Evolutionary conservation across 768 basidiomycete genomes (phyloP), one percentile per base, ranked within the genome.

Genomic region (Lactifluus pinguis): DNA sequence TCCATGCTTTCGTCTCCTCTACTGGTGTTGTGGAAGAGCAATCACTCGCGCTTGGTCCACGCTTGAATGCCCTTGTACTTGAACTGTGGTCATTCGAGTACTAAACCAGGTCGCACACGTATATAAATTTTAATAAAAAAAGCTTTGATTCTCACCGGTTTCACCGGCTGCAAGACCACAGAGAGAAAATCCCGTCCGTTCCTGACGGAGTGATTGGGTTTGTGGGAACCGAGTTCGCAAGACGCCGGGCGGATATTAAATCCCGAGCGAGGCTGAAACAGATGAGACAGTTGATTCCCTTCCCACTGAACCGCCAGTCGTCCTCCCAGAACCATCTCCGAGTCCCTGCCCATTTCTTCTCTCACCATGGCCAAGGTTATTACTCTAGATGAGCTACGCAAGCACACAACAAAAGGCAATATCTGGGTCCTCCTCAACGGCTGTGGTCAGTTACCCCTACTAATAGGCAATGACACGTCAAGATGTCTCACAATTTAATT

Each of bases 351-450:
- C 25, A 17, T 55, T 5, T 19, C n/a, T 17, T 25, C 4, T 38
- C 29, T 48, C 61, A 53, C 64, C 59, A 62, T 72, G 72, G 57
- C 76, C 67, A 89, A 83, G 74, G 73, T 80, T 58, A 68, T 91
- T 71, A 83, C 84, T 65, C 73, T 78, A 72, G 86, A 89, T 45
- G 83, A 92, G 72, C 86, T 97, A 72, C 85, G 90, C 67, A 78
- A 79, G 55, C 82, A 95, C 80, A 81, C 75, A 66, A 77, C 79
- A 55, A 89, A 88, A 75, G 84, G 91, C 60, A 83, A 75, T 65
- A 76, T 97, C 67, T 95, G 84, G 75, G 73, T 95, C 71, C 83
- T 95, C 67, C 74, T 98, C 64, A 83, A 89, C 74, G 84, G 82
- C 71, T 95, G 95, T 72, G 92, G 93, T 92, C 19, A 50, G 75